Percentiles rank a stretch among this genome's conserved stretches.
Conservation (phyloP, 331 rosid species). For the Malus hybrid region DNA sequence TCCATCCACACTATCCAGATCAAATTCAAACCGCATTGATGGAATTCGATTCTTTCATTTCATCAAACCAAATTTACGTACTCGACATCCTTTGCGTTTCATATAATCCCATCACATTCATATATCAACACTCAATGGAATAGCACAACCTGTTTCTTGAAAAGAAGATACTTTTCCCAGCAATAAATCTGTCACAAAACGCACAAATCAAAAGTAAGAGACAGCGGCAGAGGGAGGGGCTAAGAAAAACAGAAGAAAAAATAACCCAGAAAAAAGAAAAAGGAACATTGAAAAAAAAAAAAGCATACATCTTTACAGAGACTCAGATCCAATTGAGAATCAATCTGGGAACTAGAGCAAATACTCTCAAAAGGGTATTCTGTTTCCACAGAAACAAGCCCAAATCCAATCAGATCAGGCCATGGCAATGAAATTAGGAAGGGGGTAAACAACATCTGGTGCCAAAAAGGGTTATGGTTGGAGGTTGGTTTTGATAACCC, state of each 20-base stretch:
- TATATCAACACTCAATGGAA: slow-evolving; percentile 28
- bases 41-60: slow-evolving; percentile 17
- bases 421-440: slow-evolving; percentile 31
- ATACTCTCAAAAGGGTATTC: slow-evolving; percentile 32
- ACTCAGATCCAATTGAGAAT: slow-evolving; percentile 54
- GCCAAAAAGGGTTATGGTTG: slow-evolving; percentile 40
- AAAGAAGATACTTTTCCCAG: slow-evolving; percentile 69
- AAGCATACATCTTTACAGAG: slow-evolving; percentile 80
- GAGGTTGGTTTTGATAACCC: slow-evolving; percentile 36
- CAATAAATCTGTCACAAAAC: slow-evolving; percentile 63
- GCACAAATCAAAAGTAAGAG: slow-evolving; percentile 42
- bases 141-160: slow-evolving; percentile 32
- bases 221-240: slow-evolving; percentile 26
- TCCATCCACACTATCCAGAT: slow-evolving; percentile 87
- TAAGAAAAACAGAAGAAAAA: slow-evolving; percentile 39
- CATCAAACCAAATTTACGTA: slow-evolving; percentile 16
- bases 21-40: slow-evolving; percentile 48
- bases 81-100: slow-evolving; percentile 30
- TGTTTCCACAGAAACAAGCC: slow-evolving; percentile 22
- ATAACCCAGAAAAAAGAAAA: slow-evolving; percentile 27
- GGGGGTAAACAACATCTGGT: slow-evolving; percentile 47
- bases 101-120: slow-evolving; percentile 26
- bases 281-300: slow-evolving; percentile 5
- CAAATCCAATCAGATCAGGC: slow-evolving; percentile 60
- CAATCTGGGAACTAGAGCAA: slow-evolving; percentile 27